Evolutionary conservation across 257 asterid genomes (phyloP).

Genomic region (Capsicum pubescens): DNA sequence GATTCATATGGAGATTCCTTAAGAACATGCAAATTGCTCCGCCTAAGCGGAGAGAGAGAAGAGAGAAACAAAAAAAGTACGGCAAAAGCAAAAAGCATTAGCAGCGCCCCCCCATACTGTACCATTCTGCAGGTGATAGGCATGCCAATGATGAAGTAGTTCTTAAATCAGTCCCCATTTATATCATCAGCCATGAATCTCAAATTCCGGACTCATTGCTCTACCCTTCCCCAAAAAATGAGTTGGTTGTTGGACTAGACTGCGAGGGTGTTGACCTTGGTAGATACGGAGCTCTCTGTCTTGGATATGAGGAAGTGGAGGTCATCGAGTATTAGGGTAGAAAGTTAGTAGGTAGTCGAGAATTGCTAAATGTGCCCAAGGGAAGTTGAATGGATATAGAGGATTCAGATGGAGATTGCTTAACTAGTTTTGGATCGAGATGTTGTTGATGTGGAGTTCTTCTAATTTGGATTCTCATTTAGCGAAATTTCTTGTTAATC

Average conservation of each 20-base stretch:
- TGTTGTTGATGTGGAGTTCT: too few species aligned
- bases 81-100: neutral
- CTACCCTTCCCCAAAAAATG: conserved; percentile 70
- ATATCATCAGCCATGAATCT: conserved; percentile 69
- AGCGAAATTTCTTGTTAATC: neutral
- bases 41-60: too few species aligned
- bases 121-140: neutral
- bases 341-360: too few species aligned
- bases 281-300: conserved; percentile 78
- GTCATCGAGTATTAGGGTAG: too few species aligned
- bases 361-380: too few species aligned
- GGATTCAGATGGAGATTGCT: too few species aligned
- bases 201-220: conserved; percentile 87
- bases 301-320: too few species aligned
- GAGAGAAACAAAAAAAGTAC: neutral
- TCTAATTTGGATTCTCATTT: neutral
- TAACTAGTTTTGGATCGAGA: too few species aligned
- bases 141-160: neutral
- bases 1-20: too few species aligned
- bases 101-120: neutral
- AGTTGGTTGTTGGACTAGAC: conserved; percentile 84
- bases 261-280: conserved; percentile 98
- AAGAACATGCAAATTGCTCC: neutral
- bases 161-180: conserved; percentile 59
- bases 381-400: too few species aligned